Conservation (phyloP, 805 yeast species). For the Candida patagonica region DNA sequence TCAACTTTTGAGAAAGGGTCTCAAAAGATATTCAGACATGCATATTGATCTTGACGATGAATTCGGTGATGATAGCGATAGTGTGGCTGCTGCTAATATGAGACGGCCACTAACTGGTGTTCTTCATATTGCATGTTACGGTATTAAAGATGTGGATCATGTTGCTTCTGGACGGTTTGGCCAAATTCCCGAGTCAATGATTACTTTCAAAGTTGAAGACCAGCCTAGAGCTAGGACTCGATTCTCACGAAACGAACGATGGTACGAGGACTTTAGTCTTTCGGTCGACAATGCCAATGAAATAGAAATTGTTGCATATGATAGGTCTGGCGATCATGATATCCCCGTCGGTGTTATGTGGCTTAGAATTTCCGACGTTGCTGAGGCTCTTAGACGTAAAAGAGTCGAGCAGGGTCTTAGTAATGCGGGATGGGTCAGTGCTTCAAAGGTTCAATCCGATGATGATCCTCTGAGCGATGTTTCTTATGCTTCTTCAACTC, state of each 20-base stretch:
- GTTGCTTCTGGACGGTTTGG: constrained; percentile 74
- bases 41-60: constrained; percentile 57
- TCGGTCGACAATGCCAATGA: constrained; percentile 88
- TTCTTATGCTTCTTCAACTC: not conserved
- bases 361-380: constrained; percentile 82
- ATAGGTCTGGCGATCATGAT: constrained; percentile 53
- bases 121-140: constrained; percentile 60
- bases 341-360: constrained; percentile 90
- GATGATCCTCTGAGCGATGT: constrained; percentile 7
- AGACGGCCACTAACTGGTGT: constrained; percentile 80
- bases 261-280: constrained; percentile 75
- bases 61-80: constrained; percentile 34
- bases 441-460: constrained; percentile 32
- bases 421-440: constrained; percentile 81
- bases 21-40: constrained; percentile 84
- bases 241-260: constrained; percentile 64
- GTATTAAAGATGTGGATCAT: constrained; percentile 86
- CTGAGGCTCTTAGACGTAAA: constrained; percentile 89
- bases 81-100: constrained; percentile 58
- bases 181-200: constrained; percentile 69
- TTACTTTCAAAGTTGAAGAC: constrained; percentile 80
- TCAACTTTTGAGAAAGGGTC: constrained; percentile 69
- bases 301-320: constrained; percentile 79
- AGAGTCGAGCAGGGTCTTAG: constrained; percentile 68
- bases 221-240: constrained; percentile 70